These are phyloP conservation scores for Radiomyces spectabilis DNA, from an alignment of 192 early-diverging fungal species.

Conservation along the genomic window DNA sequence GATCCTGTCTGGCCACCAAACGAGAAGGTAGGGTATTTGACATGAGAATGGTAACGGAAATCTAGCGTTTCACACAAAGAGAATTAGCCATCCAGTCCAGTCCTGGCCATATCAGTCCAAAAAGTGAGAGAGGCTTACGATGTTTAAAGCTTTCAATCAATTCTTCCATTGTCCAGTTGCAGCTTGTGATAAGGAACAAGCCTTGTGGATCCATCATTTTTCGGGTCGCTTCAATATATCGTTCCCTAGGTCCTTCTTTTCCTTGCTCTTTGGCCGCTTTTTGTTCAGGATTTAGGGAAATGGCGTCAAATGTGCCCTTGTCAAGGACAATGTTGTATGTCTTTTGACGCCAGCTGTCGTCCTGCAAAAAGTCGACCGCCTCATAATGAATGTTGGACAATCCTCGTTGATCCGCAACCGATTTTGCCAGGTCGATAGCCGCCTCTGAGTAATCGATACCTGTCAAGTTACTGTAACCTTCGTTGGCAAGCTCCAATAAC, in stretches of 20 bases:
- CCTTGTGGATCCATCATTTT: slow-evolving; percentile 58
- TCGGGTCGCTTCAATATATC: slow-evolving; percentile 48
- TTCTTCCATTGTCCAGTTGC: slow-evolving; percentile 92
- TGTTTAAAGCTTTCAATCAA: slow-evolving; percentile 54
- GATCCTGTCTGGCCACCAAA: slow-evolving; percentile 91
- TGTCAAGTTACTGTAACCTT: slow-evolving; percentile 61
- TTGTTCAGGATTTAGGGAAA: slow-evolving; percentile 57
- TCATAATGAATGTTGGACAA: slow-evolving; percentile 41
- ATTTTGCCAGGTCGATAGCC: slow-evolving; percentile 65
- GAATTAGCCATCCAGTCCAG: too few species aligned
- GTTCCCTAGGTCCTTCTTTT: slow-evolving; percentile 37
- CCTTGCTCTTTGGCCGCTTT: slow-evolving; percentile 26
- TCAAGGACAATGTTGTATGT: slow-evolving; percentile 65
- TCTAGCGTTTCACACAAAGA: slow-evolving; percentile 6
- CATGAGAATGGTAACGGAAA: slow-evolving; percentile 59
- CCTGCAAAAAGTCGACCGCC: slow-evolving; percentile 51
- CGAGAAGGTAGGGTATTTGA: slow-evolving; percentile 77
- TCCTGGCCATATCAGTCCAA: too few species aligned
- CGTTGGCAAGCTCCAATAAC: slow-evolving; percentile 62
- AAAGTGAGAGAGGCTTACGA: slow-evolving; percentile 28
- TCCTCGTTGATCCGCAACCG: slow-evolving; percentile 45
- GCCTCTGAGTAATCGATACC: slow-evolving; percentile 84
- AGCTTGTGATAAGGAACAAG: slow-evolving; percentile 81
- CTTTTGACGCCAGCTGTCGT: slow-evolving; percentile 25
- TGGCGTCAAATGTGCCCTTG: slow-evolving; percentile 94